Evolutionary conservation across 2,329 filamentous ascomycete species (phyloP).

Genomic region (Immersiporthe knoxdaviesiana): DNA sequence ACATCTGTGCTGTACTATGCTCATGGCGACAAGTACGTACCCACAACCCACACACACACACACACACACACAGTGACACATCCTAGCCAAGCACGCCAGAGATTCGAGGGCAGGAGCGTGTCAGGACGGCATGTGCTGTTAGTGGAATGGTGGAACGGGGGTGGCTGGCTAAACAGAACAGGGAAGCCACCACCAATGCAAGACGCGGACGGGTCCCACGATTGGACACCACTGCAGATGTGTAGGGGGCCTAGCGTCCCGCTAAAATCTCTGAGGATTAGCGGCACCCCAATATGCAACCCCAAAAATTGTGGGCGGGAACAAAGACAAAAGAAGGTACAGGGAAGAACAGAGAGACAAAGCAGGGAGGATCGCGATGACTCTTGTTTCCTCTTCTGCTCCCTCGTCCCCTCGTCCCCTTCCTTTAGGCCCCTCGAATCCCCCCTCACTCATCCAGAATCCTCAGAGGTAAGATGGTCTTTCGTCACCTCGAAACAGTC

Average conservation of each 20-base stretch:
- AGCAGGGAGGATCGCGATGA: conserved; percentile 11
- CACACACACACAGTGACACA: neutral
- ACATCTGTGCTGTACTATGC: neutral
- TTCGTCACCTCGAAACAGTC: neutral
- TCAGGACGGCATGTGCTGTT: neutral
- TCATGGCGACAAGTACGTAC: too few species aligned
- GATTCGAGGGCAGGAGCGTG: neutral
- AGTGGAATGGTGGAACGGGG: conserved; percentile 1
- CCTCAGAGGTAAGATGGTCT: conserved; percentile 3
- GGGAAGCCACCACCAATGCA: conserved; percentile 11
- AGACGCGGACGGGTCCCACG: too few species aligned
- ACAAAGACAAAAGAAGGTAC: neutral
- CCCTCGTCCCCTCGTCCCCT: neutral
- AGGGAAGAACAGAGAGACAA: neutral
- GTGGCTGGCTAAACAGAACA: conserved; percentile 14
- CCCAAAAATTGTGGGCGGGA: neutral
- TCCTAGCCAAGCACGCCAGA: neutral
- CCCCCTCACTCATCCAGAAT: neutral
- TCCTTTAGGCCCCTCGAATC: too few species aligned
- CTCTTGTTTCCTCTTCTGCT: neutral
- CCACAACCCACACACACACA: neutral
- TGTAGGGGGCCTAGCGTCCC: conserved; percentile 2
- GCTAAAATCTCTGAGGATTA: neutral
- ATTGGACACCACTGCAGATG: neutral
- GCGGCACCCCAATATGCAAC: neutral